Percentiles rank a stretch among this genome's conserved stretches.
phyloP scores from a whole-genome alignment of 208 protist species.

The Strigomonas oncopelti region DNA sequence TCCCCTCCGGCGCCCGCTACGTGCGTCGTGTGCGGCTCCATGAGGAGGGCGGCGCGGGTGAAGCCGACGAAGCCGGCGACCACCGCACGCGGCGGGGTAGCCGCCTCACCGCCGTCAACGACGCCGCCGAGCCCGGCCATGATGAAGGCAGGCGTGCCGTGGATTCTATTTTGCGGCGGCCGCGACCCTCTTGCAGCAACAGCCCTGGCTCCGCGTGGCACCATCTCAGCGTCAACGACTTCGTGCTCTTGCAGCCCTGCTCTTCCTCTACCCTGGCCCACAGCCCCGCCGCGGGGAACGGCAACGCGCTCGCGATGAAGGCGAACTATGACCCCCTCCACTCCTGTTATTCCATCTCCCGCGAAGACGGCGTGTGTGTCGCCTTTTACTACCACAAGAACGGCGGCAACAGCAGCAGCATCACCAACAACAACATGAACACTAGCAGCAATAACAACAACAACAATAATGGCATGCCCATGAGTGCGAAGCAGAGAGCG shows the following conservation, averaged over 20 bases:
- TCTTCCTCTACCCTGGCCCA: no score
- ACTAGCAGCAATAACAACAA: background rate
- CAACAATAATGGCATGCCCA: slow-evolving; percentile 6
- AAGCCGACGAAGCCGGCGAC: background rate
- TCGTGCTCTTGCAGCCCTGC: background rate
- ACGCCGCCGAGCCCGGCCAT: background rate
- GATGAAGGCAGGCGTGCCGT: background rate
- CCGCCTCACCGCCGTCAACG: background rate
- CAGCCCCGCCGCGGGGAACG: no score
- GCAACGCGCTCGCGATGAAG: background rate
- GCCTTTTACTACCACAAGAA: slow-evolving; percentile 38
- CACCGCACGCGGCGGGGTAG: no score
- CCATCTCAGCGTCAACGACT: background rate
- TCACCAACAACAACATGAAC: background rate
- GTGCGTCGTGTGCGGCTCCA: slow-evolving; percentile 22
- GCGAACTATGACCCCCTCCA: slow-evolving; percentile 47
- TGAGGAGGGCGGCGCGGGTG: background rate
- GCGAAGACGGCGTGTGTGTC: slow-evolving; percentile 59
- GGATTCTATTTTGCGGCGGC: background rate
- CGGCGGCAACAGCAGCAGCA: background rate
- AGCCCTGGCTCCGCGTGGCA: no score
- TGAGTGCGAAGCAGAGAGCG: slow-evolving; percentile 1
- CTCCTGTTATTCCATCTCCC: slow-evolving; percentile 50
- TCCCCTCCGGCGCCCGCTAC: slow-evolving; percentile 38
- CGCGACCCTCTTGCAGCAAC: background rate